These are phyloP conservation scores for Mucor saturninus DNA, from an alignment of 371 early-diverging fungal genomes.

Conservation along the genomic window DNA sequence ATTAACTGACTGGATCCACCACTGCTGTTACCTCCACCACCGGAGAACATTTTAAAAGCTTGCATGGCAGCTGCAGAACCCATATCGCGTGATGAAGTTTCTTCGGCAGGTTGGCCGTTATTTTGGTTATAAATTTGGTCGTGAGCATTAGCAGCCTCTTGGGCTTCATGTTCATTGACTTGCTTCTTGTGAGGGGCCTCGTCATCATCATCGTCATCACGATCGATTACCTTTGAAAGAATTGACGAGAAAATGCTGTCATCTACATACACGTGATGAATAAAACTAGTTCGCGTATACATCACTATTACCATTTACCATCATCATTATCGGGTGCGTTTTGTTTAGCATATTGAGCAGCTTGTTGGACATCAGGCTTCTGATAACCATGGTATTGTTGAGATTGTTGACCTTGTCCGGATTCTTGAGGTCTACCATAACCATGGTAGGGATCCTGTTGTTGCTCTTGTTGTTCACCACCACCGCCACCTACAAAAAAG, in stretches of 20 bases:
- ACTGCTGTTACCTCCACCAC: constrained; percentile 34
- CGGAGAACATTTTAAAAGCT: constrained; percentile 54
- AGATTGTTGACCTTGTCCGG: not conserved
- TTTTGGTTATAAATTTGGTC: constrained; percentile 45
- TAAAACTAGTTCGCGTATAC: constrained; percentile 2
- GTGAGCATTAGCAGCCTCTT: constrained; percentile 37
- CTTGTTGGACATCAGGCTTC: constrained; percentile 35
- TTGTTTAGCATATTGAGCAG: constrained; percentile 38
- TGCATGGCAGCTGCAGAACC: constrained; percentile 57
- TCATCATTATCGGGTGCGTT: constrained; percentile 26
- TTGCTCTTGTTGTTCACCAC: not conserved
- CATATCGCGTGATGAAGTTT: constrained; percentile 43
- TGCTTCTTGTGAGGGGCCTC: constrained; percentile 30
- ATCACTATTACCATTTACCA: constrained; percentile 31
- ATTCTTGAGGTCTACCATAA: constrained; percentile 12
- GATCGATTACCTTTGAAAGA: constrained; percentile 29
- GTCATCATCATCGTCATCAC: constrained; percentile 26
- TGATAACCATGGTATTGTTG: constrained; percentile 3
- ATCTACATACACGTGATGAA: constrained; percentile 12
- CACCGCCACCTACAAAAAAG: not conserved
- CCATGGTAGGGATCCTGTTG: not conserved
- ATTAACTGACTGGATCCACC: constrained; percentile 38
- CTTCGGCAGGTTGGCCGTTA: constrained; percentile 23
- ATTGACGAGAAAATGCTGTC: constrained; percentile 38
- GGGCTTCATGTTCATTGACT: constrained; percentile 36